phyloP scores from a whole-genome alignment of 257 asterid genomes.

The Solanum okadae region DNA sequence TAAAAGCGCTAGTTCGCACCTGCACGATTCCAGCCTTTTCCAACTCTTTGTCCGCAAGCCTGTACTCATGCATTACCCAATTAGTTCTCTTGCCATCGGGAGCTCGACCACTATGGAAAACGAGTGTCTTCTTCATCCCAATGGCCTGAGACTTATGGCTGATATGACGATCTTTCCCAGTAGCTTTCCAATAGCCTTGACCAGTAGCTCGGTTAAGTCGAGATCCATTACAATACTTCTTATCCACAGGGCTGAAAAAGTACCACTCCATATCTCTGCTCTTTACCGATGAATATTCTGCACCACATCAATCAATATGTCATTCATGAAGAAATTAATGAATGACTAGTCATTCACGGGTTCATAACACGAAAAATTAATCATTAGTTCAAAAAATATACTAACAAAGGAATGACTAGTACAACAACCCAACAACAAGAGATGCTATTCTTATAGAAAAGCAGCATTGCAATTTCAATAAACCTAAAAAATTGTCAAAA shows the following conservation, averaged over 20 bases:
- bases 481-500: not conserved
- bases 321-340: not conserved
- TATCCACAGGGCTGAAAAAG: conserved; percentile 85
- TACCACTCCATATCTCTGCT: conserved; percentile 90
- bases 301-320: not conserved
- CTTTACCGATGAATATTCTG: conserved; percentile 61
- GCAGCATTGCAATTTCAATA: not conserved
- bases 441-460: not conserved
- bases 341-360: not conserved
- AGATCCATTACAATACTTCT: conserved; percentile 87
- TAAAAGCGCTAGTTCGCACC: conserved; percentile 22
- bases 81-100: conserved; percentile 94
- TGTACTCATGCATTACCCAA: conserved; percentile 99
- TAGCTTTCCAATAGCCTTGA: conserved; percentile 91
- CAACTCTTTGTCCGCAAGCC: conserved; percentile 70
- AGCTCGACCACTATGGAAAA: conserved; percentile 89
- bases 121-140: conserved; percentile 93
- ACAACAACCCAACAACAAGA: not conserved
- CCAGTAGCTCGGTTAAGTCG: conserved; percentile 94
- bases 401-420: not conserved
- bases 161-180: conserved; percentile 80
- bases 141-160: conserved; percentile 55
- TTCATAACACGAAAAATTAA: not conserved
- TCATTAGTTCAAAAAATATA: not conserved
- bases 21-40: conserved; percentile 73